Percentiles rank a stretch among this genome's conserved stretches.
phyloP scores from a whole-genome alignment of 176 grass and related monocot genomes.

The Puccinellia tenuiflora region DNA sequence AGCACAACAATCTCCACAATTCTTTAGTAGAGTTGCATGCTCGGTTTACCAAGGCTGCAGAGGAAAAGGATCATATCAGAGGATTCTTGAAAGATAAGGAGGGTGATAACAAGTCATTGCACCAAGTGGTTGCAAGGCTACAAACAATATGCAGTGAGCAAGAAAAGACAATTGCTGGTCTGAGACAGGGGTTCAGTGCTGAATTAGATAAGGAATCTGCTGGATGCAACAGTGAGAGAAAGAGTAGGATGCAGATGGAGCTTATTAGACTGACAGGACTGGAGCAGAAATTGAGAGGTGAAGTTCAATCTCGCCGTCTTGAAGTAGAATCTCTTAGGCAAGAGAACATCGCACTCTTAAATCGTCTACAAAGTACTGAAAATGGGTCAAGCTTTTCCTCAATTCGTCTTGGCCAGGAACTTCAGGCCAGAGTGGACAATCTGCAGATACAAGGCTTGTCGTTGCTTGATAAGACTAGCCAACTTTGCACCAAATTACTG shows the following conservation, averaged over 20 bases:
- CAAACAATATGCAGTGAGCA: constrained; percentile 71
- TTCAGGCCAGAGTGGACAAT: constrained; percentile 48
- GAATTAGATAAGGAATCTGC: constrained; percentile 44
- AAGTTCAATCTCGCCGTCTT: constrained; percentile 50
- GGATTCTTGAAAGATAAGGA: constrained; percentile 77
- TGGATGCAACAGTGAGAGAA: constrained; percentile 22
- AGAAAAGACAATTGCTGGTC: constrained; percentile 67
- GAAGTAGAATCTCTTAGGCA: constrained; percentile 73
- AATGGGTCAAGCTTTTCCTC: constrained; percentile 35
- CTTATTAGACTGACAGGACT: constrained; percentile 67
- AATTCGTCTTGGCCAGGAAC: constrained; percentile 55
- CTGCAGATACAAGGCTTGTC: constrained; percentile 67
- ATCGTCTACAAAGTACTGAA: constrained; percentile 51
- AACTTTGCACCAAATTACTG: constrained; percentile 49
- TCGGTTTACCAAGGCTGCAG: constrained; percentile 40
- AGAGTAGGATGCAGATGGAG: constrained; percentile 54
- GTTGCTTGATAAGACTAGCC: constrained; percentile 57
- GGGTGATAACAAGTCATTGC: constrained; percentile 51
- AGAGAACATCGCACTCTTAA: constrained; percentile 70
- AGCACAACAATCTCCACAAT: constrained; percentile 50
- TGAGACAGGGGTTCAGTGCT: constrained; percentile 44
- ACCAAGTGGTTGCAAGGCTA: constrained; percentile 60
- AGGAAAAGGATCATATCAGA: constrained; percentile 46
- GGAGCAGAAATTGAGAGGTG: constrained; percentile 72
- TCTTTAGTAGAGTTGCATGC: constrained; percentile 46